Conservation (phyloP, 1,139 yeast genomes). For the Zygoascus sp. region DNA sequence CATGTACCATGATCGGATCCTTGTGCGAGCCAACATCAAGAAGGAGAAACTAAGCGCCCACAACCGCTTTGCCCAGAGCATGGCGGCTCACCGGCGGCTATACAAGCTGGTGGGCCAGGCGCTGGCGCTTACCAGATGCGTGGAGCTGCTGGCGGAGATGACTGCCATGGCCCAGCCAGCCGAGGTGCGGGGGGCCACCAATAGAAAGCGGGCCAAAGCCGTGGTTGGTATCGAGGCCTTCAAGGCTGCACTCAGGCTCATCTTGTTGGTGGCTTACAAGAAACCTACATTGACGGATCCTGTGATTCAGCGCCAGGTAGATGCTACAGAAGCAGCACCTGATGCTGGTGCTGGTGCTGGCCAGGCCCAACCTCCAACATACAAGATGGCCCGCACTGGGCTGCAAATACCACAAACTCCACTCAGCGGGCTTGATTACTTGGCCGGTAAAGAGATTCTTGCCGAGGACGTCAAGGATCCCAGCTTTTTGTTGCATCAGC, state of each 20-base stretch:
- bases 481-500: conserved; percentile 29
- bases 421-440: conserved; percentile 27
- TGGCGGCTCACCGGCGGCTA: conserved; percentile 22
- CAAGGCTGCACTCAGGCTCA: conserved; percentile 35
- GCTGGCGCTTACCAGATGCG: conserved; percentile 34
- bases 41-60: conserved; percentile 29
- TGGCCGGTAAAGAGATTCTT: conserved; percentile 30
- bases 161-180: conserved; percentile 29
- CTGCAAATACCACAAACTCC: conserved; percentile 28
- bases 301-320: conserved; percentile 37
- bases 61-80: conserved; percentile 34
- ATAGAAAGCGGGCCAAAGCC: conserved; percentile 28
- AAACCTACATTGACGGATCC: conserved; percentile 34
- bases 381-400: conserved; percentile 33
- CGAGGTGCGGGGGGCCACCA: background rate
- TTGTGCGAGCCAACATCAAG: conserved; percentile 29
- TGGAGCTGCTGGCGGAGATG: conserved; percentile 40
- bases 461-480: conserved; percentile 37
- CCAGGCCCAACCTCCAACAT: conserved; percentile 1
- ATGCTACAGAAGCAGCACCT: conserved; percentile 24
- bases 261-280: conserved; percentile 29
- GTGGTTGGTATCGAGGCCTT: conserved; percentile 34
- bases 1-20: conserved; percentile 38
- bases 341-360: too few species aligned
- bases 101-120: conserved; percentile 33